phyloP scores from a whole-genome alignment of 2,329 filamentous ascomycete species.

The Colletotrichum coccodes region DNA sequence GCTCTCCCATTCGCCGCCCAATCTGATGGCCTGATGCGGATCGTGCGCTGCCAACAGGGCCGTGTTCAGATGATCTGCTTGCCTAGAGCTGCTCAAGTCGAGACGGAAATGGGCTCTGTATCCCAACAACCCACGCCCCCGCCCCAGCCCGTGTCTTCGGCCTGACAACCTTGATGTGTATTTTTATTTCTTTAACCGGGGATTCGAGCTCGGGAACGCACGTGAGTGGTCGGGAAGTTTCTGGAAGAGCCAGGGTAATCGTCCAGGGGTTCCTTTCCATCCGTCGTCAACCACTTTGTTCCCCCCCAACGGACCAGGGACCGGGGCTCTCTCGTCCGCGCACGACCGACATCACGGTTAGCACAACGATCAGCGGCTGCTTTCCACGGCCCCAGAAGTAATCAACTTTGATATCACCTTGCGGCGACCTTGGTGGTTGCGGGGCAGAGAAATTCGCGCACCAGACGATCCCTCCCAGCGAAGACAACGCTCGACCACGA shows the following conservation, averaged over 20 bases:
- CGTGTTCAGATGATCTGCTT: constrained; percentile 10
- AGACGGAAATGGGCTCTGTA: not conserved
- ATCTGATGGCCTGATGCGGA: not conserved
- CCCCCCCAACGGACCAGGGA: not conserved
- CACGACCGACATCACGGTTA: too few species aligned
- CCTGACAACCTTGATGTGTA: not conserved
- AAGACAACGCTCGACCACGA: not conserved
- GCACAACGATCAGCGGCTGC: not conserved
- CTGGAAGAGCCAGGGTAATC: not conserved
- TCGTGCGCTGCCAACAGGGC: not conserved
- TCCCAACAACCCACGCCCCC: not conserved
- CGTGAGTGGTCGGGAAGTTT: not conserved
- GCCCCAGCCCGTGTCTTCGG: not conserved
- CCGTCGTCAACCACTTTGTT: too few species aligned
- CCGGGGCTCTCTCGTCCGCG: not conserved
- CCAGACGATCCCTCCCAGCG: not conserved
- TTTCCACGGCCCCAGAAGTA: not conserved
- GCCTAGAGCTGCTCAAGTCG: not conserved
- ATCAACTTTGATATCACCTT: not conserved
- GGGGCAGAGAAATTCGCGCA: not conserved
- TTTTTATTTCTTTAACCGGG: constrained; percentile 3
- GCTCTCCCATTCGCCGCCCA: not conserved
- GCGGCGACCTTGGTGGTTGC: not conserved
- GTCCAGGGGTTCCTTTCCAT: not conserved
- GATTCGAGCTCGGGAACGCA: not conserved